phyloP scores from a whole-genome alignment of 2,329 filamentous ascomycete species.

The Sporothrix variecibatus region DNA sequence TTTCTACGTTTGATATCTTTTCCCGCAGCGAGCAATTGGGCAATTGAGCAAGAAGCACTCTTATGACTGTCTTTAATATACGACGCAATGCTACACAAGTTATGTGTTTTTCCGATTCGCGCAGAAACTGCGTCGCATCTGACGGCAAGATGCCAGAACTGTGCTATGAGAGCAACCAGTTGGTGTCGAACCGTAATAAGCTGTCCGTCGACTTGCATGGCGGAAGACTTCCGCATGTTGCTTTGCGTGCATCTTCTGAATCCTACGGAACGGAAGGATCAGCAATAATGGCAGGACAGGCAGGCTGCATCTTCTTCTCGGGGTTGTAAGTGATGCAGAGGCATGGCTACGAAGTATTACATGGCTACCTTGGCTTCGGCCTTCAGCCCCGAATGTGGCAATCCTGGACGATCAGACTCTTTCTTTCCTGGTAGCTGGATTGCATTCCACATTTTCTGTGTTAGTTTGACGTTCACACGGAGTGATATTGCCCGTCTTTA shows the following conservation, averaged over 20 bases:
- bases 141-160: not conserved
- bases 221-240: slow-evolving; percentile 12
- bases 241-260: not conserved
- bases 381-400: not conserved
- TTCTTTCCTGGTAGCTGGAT: not conserved
- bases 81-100: not conserved
- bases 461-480: not conserved
- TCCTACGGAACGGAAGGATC: not conserved
- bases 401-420: not conserved
- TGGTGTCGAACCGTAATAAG: not conserved
- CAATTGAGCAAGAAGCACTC: not conserved
- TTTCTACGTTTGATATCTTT: not conserved
- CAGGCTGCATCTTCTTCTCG: too few relatives aligned
- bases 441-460: not conserved
- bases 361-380: not conserved
- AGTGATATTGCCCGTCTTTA: not conserved
- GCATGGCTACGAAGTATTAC: too few relatives aligned
- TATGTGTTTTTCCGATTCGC: not conserved
- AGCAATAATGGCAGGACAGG: not conserved
- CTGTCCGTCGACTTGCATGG: not conserved
- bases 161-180: not conserved
- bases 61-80: not conserved
- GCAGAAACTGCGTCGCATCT: not conserved
- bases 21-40: not conserved
- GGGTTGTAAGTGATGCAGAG: too few relatives aligned